Percentiles rank a stretch among this genome's conserved stretches.
phyloP scores from a whole-genome alignment of 306 rosid species.

The Cyamopsis tetragonoloba region DNA sequence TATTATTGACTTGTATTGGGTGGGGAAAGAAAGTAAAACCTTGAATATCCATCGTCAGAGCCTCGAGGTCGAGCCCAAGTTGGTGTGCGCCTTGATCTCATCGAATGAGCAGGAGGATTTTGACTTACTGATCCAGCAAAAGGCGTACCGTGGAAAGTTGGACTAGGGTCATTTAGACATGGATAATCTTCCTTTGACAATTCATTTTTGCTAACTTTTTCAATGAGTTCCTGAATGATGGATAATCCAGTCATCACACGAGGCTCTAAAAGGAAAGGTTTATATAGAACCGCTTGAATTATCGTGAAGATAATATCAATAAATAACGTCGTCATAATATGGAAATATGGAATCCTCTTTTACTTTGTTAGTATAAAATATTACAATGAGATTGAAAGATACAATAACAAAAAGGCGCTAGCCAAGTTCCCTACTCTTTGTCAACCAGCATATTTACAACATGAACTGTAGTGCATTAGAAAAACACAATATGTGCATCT shows the following conservation, averaged over 20 bases:
- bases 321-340: background rate
- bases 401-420: background rate
- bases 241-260: slow-evolving; percentile 11
- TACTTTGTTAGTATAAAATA: slow-evolving; percentile 16
- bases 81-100: slow-evolving; percentile 84
- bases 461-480: background rate
- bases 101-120: slow-evolving; percentile 63
- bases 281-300: background rate
- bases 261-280: slow-evolving; percentile 22
- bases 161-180: slow-evolving; percentile 85
- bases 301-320: background rate
- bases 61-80: slow-evolving; percentile 88
- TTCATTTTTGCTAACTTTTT: slow-evolving; percentile 75
- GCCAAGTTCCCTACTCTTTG: background rate
- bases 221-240: slow-evolving; percentile 72
- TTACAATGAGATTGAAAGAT: background rate
- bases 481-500: slow-evolving; percentile 12
- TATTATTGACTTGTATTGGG: background rate
- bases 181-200: slow-evolving; percentile 83
- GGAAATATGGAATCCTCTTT: background rate
- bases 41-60: slow-evolving; percentile 94
- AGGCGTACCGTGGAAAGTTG: slow-evolving; percentile 60
- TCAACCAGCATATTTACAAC: slow-evolving; percentile 15
- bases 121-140: slow-evolving; percentile 40
- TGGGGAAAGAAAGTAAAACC: slow-evolving; percentile 46